Percentiles rank a stretch among this genome's conserved stretches.
Evolutionary conservation across 2,329 filamentous ascomycete genomes (phyloP).

Genomic region (Chaetomiaceae sp.): DNA sequence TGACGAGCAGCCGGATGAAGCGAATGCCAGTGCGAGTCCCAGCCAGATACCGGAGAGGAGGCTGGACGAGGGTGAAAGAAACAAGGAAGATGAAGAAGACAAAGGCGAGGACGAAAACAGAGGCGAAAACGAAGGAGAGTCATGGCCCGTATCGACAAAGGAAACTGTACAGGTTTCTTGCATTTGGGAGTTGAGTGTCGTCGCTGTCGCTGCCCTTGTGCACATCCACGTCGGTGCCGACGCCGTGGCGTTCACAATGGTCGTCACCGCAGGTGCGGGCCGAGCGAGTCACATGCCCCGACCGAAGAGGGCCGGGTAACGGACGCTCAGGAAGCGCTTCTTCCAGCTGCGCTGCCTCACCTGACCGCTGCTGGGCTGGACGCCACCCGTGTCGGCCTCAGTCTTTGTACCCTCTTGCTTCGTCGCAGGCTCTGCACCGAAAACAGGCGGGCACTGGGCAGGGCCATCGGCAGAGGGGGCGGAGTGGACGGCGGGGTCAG

Average conservation of each 20-base stretch:
- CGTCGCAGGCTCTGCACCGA: conserved; percentile 14
- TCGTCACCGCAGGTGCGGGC: conserved; percentile 6
- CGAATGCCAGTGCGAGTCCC: conserved; percentile 17
- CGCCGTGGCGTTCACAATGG: conserved; percentile 11
- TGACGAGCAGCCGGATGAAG: conserved; percentile 12
- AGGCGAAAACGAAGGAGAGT: conserved; percentile 8
- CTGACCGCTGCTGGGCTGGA: conserved; percentile 15
- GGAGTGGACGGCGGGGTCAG: conserved; percentile 13
- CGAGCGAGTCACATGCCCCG: conserved; percentile 24
- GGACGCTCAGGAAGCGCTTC: conserved; percentile 22
- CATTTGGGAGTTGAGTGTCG: conserved; percentile 15
- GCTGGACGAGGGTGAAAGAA: too few relatives aligned
- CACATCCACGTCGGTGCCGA: conserved; percentile 9
- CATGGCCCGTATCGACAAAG: conserved; percentile 20
- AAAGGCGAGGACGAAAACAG: background rate
- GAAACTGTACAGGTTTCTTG: conserved; percentile 24
- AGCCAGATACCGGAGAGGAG: conserved; percentile 14
- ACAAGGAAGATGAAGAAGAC: conserved; percentile 5
- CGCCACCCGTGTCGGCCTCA: conserved; percentile 1
- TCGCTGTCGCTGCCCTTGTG: background rate
- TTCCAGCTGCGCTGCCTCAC: conserved; percentile 22
- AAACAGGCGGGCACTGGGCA: conserved; percentile 8
- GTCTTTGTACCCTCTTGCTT: conserved; percentile 12
- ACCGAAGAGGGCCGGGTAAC: conserved; percentile 20
- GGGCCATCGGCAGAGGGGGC: background rate